Evolutionary conservation across 2,329 filamentous ascomycete species (phyloP).

Genomic region (Xylariaceae sp.): DNA sequence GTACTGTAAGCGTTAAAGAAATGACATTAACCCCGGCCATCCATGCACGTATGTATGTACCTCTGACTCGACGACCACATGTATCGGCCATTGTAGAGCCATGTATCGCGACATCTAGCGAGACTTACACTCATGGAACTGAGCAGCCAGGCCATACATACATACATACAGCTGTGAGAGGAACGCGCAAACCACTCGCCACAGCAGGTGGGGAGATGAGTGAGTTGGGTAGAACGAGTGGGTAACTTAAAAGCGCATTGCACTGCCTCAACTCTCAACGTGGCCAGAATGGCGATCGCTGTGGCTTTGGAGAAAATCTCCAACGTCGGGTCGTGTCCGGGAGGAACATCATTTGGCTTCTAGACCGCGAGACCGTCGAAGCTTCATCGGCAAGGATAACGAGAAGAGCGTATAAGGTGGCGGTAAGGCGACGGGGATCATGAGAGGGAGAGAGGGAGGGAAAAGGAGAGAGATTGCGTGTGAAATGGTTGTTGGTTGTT

Average conservation of each 20-base stretch:
- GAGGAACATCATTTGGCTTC: neutral
- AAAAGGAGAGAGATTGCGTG: too few species aligned
- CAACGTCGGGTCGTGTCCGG: slow-evolving; percentile 19
- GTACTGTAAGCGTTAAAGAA: too few species aligned
- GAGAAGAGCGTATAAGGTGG: slow-evolving; percentile 7
- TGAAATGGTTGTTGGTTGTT: too few species aligned
- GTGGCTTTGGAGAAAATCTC: slow-evolving; percentile 20
- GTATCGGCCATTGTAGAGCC: slow-evolving; percentile 4
- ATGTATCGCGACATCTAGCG: slow-evolving; percentile 2
- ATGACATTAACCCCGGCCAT: too few species aligned
- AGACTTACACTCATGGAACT: neutral
- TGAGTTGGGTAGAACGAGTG: neutral
- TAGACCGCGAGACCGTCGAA: too few species aligned
- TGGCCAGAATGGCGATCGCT: slow-evolving; percentile 7
- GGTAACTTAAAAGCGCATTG: neutral
- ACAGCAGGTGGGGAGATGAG: slow-evolving; percentile 12
- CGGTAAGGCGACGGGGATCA: slow-evolving; percentile 2
- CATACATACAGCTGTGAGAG: neutral
- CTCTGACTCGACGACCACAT: too few species aligned
- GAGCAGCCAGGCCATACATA: too few species aligned
- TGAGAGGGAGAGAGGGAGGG: neutral
- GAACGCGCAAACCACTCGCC: slow-evolving; percentile 30
- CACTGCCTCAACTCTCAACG: slow-evolving; percentile 23
- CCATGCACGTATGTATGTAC: too few species aligned
- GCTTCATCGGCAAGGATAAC: slow-evolving; percentile 7